Evolutionary conservation across 2,329 filamentous ascomycete species (phyloP), one percentile per base, ranked within the genome.

Genomic region (Diaporthe nobilis): DNA sequence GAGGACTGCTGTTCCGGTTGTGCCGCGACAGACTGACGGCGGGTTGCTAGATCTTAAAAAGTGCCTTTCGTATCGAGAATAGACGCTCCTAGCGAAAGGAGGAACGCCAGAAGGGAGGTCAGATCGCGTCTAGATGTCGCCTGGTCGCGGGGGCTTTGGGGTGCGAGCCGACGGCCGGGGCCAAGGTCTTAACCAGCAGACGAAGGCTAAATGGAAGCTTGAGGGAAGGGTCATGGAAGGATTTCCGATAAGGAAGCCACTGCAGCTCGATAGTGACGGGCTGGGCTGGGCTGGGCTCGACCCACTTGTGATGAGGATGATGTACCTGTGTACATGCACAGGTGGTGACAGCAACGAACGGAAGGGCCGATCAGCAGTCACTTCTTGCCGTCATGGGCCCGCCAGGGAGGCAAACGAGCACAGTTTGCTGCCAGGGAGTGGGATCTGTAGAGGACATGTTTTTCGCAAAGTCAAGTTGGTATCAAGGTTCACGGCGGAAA

Each of bases 181-280:
- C 65, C 49, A 71, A 60, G 55, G 49, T 71, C n/a, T 53, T 44
- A 37, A 44, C 25, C 25, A 63, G 49, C 28, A 47, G 51, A 44
- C 44, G 39, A 53, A 70, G 51, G n/a, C 49, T 70, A 49, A 70
- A 70, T 65, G 74, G 73, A 75, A 65, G 42, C 20, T 55, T n/a
- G 49, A 75, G 65, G 61, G 76, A 77, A 77, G 73, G 63, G 9
- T 20, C n/a, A 70, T 76, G 47, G 61, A 73, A 72, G 70, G 76
- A 58, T 51, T 28, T 22, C 17, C 37, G 65, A 70, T 51, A 63
- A 67, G 51, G 44, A 58, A 55, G 51, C 13, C 25, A 44, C 37
- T 31, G 61, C 39, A 70, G 51, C 53, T 28, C 25, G 51, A 68
- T 57, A 73, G 60, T 15, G 61, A 65, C 28, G 47, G 61, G 49